A percentile compares a stretch with the other conserved stretches of the same genome.
Conservation (phyloP, 805 yeast genomes). For the Sugiyamaella marilandica region DNA sequence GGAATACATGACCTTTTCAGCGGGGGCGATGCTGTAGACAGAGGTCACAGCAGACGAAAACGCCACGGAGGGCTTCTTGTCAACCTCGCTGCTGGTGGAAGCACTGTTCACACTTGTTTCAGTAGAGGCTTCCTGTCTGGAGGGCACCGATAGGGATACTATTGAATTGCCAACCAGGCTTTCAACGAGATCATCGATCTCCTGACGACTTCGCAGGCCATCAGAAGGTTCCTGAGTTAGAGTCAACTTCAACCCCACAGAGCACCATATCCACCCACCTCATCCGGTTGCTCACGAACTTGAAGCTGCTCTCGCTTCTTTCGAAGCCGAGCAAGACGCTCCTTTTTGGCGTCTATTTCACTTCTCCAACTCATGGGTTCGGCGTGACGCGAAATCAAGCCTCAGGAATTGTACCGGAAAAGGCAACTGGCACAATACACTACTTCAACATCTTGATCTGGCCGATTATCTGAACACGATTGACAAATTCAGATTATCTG, state of each 20-base stretch:
- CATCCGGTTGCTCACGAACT: constrained; percentile 7
- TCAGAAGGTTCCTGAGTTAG: neutral
- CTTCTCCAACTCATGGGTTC: constrained; percentile 31
- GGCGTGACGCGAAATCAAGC: neutral
- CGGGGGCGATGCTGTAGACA: constrained; percentile 1
- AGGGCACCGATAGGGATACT: neutral
- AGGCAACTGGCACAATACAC: too few relatives aligned
- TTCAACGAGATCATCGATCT: constrained; percentile 29
- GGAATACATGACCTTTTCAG: constrained; percentile 19
- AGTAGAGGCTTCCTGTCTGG: neutral
- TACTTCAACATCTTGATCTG: too few relatives aligned
- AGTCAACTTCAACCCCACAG: neutral
- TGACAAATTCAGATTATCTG: too few relatives aligned
- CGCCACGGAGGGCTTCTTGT: neutral
- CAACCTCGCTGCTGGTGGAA: too few relatives aligned
- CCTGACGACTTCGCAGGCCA: neutral
- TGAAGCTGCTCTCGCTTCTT: constrained; percentile 36
- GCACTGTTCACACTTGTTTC: neutral
- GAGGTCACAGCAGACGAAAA: constrained; percentile 3
- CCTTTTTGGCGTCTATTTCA: constrained; percentile 51
- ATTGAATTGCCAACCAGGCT: constrained; percentile 18
- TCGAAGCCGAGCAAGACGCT: constrained; percentile 48
- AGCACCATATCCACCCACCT: neutral
- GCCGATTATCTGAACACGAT: neutral
- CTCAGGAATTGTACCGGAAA: neutral